Evolutionary conservation across 129 eudicot genomes (phyloP).

Genomic region (Saussurea involucrata): DNA sequence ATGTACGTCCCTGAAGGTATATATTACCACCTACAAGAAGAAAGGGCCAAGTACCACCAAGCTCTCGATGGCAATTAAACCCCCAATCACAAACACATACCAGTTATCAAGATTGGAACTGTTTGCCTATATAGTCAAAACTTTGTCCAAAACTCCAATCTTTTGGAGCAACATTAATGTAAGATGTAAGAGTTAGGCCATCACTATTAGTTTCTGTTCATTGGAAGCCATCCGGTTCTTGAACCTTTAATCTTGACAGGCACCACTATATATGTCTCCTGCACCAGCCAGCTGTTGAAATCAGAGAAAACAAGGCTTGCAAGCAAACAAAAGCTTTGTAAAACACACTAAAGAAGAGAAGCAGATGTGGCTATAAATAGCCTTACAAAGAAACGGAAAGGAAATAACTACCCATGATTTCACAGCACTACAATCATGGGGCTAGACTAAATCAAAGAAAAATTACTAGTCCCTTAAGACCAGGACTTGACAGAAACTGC

Average conservation of each 20-base stretch:
- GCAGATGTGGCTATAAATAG: no score
- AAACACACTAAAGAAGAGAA: no score
- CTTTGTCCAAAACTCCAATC: slow-evolving; percentile 82
- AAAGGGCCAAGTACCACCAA: not conserved
- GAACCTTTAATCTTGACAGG: slow-evolving; percentile 92
- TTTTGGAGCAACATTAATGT: slow-evolving; percentile 73
- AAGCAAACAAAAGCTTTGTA: no score
- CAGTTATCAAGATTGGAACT: slow-evolving; percentile 41
- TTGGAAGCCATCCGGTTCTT: slow-evolving; percentile 92
- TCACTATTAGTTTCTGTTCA: slow-evolving; percentile 78
- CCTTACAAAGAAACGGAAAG: no score
- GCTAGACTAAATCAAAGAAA: no score
- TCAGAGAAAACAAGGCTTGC: no score
- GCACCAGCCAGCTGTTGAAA: no score
- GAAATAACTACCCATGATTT: no score
- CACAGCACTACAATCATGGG: no score
- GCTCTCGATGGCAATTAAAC: no score
- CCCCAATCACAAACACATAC: not conserved
- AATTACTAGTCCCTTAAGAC: no score
- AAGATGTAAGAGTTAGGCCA: slow-evolving; percentile 62
- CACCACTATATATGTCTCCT: slow-evolving; percentile 67
- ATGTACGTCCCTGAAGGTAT: not conserved
- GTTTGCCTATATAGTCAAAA: slow-evolving; percentile 91
- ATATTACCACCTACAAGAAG: not conserved
- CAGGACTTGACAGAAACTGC: no score